Conservation (phyloP, 1,139 yeast genomes). For the Kurtzmaniella natalensis region DNA sequence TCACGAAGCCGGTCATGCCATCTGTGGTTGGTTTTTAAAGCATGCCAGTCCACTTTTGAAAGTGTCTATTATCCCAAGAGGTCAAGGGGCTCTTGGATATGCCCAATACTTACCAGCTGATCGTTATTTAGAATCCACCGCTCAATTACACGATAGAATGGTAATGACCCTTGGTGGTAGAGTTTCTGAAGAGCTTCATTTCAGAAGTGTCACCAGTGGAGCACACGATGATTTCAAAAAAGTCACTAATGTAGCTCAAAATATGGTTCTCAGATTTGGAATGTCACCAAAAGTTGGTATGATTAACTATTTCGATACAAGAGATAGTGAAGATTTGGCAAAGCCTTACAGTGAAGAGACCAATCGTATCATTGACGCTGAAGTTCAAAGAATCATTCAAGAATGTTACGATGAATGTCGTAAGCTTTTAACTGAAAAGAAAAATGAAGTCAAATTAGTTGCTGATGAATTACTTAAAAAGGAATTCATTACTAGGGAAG, state of each 20-base stretch:
- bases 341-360: conserved; percentile 93
- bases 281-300: conserved; percentile 86
- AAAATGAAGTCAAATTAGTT: conserved; percentile 71
- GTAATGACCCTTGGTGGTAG: conserved; percentile 97
- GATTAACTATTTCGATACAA: conserved; percentile 57
- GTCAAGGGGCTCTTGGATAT: conserved; percentile 95
- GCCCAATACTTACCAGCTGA: conserved; percentile 97
- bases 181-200: conserved; percentile 90
- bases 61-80: conserved; percentile 95
- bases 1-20: conserved; percentile 98
- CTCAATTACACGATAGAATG: conserved; percentile 85
- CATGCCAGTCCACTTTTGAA: conserved; percentile 90
- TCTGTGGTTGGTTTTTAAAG: conserved; percentile 93
- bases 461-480: conserved; percentile 81
- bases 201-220: conserved; percentile 87
- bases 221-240: conserved; percentile 95
- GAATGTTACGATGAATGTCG: conserved; percentile 75
- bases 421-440: conserved; percentile 61
- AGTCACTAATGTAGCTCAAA: conserved; percentile 90
- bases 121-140: conserved; percentile 72
- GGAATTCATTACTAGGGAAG: conserved; percentile 86
- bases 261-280: conserved; percentile 90
- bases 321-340: conserved; percentile 61
- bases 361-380: conserved; percentile 72
- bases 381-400: conserved; percentile 74